A percentile compares a stretch with the other conserved stretches of the same genome.
Evolutionary conservation across 352 stramenopile species (phyloP).

Genomic region (Phytopythium aichiense): DNA sequence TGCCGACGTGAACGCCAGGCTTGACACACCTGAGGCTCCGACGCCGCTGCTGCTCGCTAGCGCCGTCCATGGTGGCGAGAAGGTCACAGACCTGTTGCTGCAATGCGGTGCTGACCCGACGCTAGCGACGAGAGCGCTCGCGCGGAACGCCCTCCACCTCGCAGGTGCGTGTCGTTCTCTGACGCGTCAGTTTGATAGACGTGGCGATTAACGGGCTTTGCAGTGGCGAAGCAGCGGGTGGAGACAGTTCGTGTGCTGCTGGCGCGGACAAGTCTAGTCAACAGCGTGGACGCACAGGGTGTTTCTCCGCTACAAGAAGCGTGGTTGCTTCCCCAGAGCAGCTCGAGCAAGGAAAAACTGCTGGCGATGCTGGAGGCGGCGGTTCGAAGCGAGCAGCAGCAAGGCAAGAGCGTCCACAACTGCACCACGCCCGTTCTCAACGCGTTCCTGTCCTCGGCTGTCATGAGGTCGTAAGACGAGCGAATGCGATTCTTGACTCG

Average conservation of each 20-base stretch:
- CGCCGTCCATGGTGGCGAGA: conserved; percentile 10
- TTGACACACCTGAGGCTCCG: conserved; percentile 18
- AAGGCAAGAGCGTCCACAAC: conserved; percentile 5
- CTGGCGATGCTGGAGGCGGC: conserved; percentile 20
- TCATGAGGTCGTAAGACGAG: neutral
- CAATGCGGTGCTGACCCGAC: conserved; percentile 28
- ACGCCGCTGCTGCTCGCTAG: conserved; percentile 34
- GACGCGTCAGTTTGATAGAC: neutral
- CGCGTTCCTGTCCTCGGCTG: neutral
- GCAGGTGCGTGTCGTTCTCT: conserved; percentile 9
- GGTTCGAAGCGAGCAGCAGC: neutral
- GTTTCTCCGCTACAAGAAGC: conserved; percentile 27
- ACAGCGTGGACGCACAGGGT: conserved; percentile 16
- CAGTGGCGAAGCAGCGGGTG: neutral
- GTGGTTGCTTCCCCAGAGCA: conserved; percentile 6
- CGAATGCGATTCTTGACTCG: no score
- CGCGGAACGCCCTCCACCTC: conserved; percentile 26
- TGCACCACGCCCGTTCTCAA: neutral
- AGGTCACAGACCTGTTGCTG: conserved; percentile 31
- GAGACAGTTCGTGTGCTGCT: conserved; percentile 20
- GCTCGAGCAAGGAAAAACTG: conserved; percentile 13
- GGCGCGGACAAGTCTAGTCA: conserved; percentile 7
- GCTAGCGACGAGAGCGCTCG: conserved; percentile 15
- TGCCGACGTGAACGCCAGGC: conserved; percentile 21
- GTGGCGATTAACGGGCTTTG: no score